A percentile compares a stretch with the other conserved stretches of the same genome.
These are phyloP conservation scores for Boletus speciosus DNA, from an alignment of 768 basidiomycete genomes.

Conservation along the genomic window DNA sequence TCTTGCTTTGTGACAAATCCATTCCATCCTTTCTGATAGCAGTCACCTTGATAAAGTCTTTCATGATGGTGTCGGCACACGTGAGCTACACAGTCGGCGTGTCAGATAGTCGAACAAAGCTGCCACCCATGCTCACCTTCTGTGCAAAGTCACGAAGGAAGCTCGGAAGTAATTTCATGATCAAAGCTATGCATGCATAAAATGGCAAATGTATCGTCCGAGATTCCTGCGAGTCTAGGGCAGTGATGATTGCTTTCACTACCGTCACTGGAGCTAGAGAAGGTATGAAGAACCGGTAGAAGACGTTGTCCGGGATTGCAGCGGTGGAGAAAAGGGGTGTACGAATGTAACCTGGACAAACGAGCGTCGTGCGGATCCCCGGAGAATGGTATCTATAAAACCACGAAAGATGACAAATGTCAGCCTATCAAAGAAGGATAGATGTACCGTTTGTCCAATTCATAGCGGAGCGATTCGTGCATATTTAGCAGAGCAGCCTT, in stretches of 20 bases:
- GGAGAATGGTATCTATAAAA: constrained; percentile 62
- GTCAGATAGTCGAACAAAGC: constrained; percentile 7
- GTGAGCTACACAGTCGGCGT: constrained; percentile 44
- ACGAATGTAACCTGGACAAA: constrained; percentile 75
- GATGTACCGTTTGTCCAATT: constrained; percentile 74
- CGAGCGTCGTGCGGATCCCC: constrained; percentile 80
- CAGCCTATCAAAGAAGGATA: not conserved
- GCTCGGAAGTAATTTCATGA: constrained; percentile 59
- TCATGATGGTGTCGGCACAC: constrained; percentile 70
- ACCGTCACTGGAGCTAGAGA: constrained; percentile 68
- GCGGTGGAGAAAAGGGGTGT: constrained; percentile 75
- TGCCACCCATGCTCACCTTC: constrained; percentile 48
- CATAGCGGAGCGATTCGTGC: constrained; percentile 82
- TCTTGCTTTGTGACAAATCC: constrained; percentile 9
- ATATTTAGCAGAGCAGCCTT: constrained; percentile 85
- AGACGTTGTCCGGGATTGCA: constrained; percentile 43
- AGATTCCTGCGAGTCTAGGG: constrained; percentile 78
- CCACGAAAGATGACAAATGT: not conserved
- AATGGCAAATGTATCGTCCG: constrained; percentile 70
- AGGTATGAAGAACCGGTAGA: constrained; percentile 75
- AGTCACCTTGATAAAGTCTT: constrained; percentile 61
- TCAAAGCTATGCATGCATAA: constrained; percentile 59
- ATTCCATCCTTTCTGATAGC: constrained; percentile 57
- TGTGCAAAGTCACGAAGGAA: constrained; percentile 72
- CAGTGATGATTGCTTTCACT: constrained; percentile 78